Conservation (phyloP, 1,139 yeast species). For the Suhomyces bolitotheri region DNA sequence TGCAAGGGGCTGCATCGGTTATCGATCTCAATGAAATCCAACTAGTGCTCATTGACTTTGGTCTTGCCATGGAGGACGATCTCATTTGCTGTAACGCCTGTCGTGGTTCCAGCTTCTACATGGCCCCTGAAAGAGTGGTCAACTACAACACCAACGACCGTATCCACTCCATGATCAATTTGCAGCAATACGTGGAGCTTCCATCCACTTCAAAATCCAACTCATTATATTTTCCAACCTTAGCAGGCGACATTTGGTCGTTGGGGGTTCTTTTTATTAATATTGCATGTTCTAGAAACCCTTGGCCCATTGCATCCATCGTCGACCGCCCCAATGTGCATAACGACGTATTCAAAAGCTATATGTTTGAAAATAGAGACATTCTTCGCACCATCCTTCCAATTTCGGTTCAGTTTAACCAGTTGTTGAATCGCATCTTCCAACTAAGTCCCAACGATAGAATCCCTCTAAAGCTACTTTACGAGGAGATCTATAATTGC, state of each 20-base stretch:
- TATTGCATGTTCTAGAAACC: slow-evolving; percentile 80
- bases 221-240: slow-evolving; percentile 55
- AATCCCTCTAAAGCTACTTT: slow-evolving; percentile 51
- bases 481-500: slow-evolving; percentile 40
- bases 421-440: slow-evolving; percentile 55
- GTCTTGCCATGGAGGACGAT: slow-evolving; percentile 67
- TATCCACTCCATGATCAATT: slow-evolving; percentile 31
- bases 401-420: slow-evolving; percentile 60
- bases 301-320: slow-evolving; percentile 83
- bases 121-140: slow-evolving; percentile 86
- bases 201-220: slow-evolving; percentile 22
- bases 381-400: slow-evolving; percentile 55
- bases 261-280: slow-evolving; percentile 79
- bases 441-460: slow-evolving; percentile 65
- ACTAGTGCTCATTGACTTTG: slow-evolving; percentile 78
- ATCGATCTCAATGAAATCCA: slow-evolving; percentile 57
- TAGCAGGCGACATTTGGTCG: slow-evolving; percentile 87
- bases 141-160: slow-evolving; percentile 40
- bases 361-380: slow-evolving; percentile 29
- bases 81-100: slow-evolving; percentile 70
- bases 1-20: slow-evolving; percentile 10
- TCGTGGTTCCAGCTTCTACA: slow-evolving; percentile 84
- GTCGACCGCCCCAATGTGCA: slow-evolving; percentile 51
- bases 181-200: slow-evolving; percentile 22
- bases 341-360: slow-evolving; percentile 53